Percentiles rank a stretch among this genome's conserved stretches.
Conservation (phyloP, 805 yeast species). For the Wickerhamomyces xylosicus region DNA sequence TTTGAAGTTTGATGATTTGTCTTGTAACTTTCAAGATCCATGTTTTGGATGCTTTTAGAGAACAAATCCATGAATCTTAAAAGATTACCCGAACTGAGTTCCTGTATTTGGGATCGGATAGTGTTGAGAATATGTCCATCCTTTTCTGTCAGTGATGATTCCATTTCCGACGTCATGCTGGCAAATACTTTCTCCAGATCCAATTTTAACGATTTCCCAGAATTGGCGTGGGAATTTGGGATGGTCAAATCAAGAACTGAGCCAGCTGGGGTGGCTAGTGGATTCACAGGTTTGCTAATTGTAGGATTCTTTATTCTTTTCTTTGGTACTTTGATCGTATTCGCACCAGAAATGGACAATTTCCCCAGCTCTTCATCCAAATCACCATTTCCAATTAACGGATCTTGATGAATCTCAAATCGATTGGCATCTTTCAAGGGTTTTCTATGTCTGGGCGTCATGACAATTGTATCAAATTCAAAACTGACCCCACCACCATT, state of each 20-base stretch:
- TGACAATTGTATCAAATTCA: constrained; percentile 12
- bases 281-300: not conserved
- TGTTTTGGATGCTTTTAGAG: not conserved
- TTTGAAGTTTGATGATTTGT: too few relatives aligned
- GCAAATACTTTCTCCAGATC: too few relatives aligned
- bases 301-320: not conserved
- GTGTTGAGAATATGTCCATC: not conserved
- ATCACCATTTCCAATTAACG: not conserved
- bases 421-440: not conserved
- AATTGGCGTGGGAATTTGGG: too few relatives aligned
- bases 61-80: too few relatives aligned
- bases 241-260: not conserved
- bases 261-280: not conserved
- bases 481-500: constrained; percentile 8
- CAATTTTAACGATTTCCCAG: too few relatives aligned
- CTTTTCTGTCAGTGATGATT: not conserved
- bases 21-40: not conserved
- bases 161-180: not conserved
- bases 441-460: not conserved
- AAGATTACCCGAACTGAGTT: too few relatives aligned
- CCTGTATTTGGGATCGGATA: not conserved
- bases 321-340: not conserved
- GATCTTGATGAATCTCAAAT: not conserved
- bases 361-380: not conserved
- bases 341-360: not conserved